phyloP scores from a whole-genome alignment of 2,329 filamentous ascomycete genomes.

The Pezicula radicicola region DNA sequence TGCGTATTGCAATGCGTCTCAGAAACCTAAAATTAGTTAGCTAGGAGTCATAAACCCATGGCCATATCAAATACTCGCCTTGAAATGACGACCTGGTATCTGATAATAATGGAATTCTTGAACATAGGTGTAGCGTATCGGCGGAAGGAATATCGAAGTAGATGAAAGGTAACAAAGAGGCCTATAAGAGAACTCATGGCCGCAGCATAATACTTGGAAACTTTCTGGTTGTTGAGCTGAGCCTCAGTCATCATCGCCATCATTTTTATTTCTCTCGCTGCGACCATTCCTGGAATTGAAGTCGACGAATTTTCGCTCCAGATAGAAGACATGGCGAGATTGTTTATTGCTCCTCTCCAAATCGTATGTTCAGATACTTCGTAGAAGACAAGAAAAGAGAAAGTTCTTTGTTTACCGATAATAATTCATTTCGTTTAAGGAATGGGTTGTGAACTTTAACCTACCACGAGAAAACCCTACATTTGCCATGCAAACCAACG shows the following conservation, averaged over 20 bases:
- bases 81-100: not conserved
- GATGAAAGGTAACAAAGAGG: slow-evolving; percentile 18
- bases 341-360: too few species aligned
- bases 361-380: too few species aligned
- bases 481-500: not conserved
- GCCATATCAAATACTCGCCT: not conserved
- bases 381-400: too few species aligned
- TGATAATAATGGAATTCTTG: not conserved
- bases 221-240: slow-evolving; percentile 9
- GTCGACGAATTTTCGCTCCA: not conserved
- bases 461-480: not conserved
- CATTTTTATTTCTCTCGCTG: not conserved
- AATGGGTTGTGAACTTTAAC: not conserved
- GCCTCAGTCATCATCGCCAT: not conserved
- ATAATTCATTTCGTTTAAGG: not conserved
- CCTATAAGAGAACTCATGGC: slow-evolving; percentile 16
- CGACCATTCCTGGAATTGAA: not conserved
- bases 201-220: slow-evolving; percentile 16
- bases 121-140: slow-evolving; percentile 4
- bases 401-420: not conserved
- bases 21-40: not conserved
- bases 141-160: slow-evolving; percentile 16
- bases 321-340: too few species aligned
- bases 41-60: too few species aligned
- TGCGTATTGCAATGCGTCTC: slow-evolving; percentile 7